Conservation (phyloP, 768 basidiomycete genomes). For the Suillus luteus region DNA sequence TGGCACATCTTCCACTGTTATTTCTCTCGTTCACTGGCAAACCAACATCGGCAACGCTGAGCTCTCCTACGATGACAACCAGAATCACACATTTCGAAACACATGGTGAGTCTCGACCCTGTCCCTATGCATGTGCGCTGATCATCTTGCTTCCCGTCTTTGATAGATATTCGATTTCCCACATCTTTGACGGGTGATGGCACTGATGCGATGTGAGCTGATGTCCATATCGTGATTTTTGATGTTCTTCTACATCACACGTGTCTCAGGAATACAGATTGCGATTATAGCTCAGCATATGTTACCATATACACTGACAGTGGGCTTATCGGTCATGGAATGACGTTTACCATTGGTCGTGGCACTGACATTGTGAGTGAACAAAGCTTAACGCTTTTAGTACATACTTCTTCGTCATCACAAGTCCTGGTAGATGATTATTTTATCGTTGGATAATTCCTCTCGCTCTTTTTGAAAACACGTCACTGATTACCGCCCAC, state of each 20-base stretch:
- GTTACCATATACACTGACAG: conserved; percentile 70
- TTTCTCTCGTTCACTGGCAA: background rate
- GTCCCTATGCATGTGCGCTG: background rate
- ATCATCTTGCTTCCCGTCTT: conserved; percentile 1
- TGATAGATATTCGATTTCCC: conserved; percentile 85
- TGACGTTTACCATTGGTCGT: conserved; percentile 94
- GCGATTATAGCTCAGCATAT: conserved; percentile 96
- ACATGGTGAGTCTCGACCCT: conserved; percentile 47
- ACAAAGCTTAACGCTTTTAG: background rate
- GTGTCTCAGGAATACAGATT: conserved; percentile 79
- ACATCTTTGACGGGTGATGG: conserved; percentile 91
- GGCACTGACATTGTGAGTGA: conserved; percentile 86
- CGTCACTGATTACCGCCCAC: conserved; percentile 1
- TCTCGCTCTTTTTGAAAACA: background rate
- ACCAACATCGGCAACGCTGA: background rate
- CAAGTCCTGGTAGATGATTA: background rate
- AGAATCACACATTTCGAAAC: conserved; percentile 60
- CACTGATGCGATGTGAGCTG: conserved; percentile 83
- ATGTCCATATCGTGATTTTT: background rate
- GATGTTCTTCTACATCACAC: conserved; percentile 1
- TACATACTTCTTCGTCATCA: background rate
- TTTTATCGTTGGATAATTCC: background rate
- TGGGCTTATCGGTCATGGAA: conserved; percentile 84
- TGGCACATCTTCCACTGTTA: background rate
- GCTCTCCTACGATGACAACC: conserved; percentile 22